Base-by-base conservation (phyloP, 2,329 filamentous ascomycete genomes). In the Fusarium caatingaense region DNA sequence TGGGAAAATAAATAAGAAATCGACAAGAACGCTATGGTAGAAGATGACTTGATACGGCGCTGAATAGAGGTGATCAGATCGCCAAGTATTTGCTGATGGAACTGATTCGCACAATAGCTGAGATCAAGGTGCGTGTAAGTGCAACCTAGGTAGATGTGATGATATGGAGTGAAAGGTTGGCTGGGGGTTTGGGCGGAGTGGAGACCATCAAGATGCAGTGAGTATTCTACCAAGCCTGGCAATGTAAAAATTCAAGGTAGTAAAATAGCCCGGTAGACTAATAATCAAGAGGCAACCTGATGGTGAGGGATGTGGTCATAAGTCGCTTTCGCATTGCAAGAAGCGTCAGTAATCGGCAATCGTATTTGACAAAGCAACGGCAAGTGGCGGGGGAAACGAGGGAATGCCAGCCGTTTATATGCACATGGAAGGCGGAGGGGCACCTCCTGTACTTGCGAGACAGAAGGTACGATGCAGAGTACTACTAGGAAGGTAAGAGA, bases 351-450 rank as follows among this genome's bases (percentile, higher is more conserved):
- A 73, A 63, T 60, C 67, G 72, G 71, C 66, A 74, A 57, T 74
- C 49, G 54, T 62, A 66, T 65, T 72, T 40, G 59, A 64, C 61
- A 73, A 62, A 60, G 58, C 50, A 55, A 65, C 64, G 68, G 74
- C 50, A 72, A 67, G 66, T 66, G 60, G 73, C 63, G 69, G 69
- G 60, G 56, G 57, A 63, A 66, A 61, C 56, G 58, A 79, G 82
- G 82, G 82, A 83, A 80, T 78, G 76, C 72, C 77, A 76, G 75
- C 73, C 81, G 82, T 85, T 84, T 85, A 85, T 84, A 84, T 85
- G 82, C 81, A 78, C 77, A 78, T 34, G 56, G 47, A 41, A 78
- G 71, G 66, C 73, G 69, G 68, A 68, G 71, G 65, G 42, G n/a
- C 21, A 30, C 30, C 32, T 51, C 23, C 23, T 41, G 32, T 41